These are phyloP conservation scores for Mucor indicus DNA, from an alignment of 371 early-diverging fungal genomes.

Conservation along the genomic window DNA sequence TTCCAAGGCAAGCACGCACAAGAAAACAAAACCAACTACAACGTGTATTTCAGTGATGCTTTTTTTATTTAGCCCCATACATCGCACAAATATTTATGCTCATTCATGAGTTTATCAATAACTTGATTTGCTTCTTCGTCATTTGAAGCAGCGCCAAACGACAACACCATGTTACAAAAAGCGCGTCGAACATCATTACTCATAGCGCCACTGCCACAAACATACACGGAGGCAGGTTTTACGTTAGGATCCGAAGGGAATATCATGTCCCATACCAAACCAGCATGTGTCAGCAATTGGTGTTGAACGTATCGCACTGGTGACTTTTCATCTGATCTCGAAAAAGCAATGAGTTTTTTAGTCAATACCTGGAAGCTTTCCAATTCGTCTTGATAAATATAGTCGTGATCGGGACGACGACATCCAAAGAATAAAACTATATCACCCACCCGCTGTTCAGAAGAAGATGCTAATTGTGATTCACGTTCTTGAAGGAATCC, in stretches of 20 bases:
- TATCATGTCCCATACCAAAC: slow-evolving; percentile 28
- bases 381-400: slow-evolving; percentile 69
- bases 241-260: slow-evolving; percentile 5
- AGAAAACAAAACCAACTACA: no score
- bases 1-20: no score
- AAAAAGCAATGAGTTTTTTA: slow-evolving; percentile 70
- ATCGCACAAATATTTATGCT: slow-evolving; percentile 45
- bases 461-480: no score
- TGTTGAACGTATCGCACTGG: slow-evolving; percentile 45
- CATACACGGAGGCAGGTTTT: slow-evolving; percentile 37
- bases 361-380: slow-evolving; percentile 52
- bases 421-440: slow-evolving; percentile 79
- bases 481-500: slow-evolving; percentile 68
- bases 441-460: slow-evolving; percentile 19
- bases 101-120: slow-evolving; percentile 23
- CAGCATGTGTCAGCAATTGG: slow-evolving; percentile 35
- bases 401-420: slow-evolving; percentile 69
- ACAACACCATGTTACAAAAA: slow-evolving; percentile 32
- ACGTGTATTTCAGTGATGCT: no score
- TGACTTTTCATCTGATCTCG: slow-evolving; percentile 34
- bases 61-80: slow-evolving; percentile 59
- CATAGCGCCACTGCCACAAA: slow-evolving; percentile 48
- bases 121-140: slow-evolving; percentile 32
- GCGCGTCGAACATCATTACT: slow-evolving; percentile 45
- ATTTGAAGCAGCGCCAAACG: slow-evolving; percentile 28